Evolutionary conservation across 345 rosid species (phyloP).

Genomic region (Jatropha curcas): DNA sequence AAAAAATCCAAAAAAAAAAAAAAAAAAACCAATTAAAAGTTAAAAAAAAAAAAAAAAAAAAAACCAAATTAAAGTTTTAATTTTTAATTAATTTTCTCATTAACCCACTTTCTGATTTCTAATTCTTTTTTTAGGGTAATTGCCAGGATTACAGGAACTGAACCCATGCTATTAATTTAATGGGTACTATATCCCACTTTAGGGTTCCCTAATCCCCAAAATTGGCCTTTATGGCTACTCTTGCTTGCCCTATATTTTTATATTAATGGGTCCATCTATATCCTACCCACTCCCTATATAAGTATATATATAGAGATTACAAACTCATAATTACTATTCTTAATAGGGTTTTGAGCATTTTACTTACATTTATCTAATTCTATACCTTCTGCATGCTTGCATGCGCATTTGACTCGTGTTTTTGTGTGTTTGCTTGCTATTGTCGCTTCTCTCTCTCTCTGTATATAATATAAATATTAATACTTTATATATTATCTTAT

Average conservation of each 20-base stretch:
- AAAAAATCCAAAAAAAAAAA: not conserved
- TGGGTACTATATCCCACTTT: not conserved
- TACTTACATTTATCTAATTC: slow-evolving; percentile 31
- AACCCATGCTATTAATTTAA: slow-evolving; percentile 22
- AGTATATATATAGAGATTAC: slow-evolving; percentile 54
- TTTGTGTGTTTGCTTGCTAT: slow-evolving; percentile 34
- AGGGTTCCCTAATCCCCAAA: slow-evolving; percentile 37
- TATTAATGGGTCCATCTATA: slow-evolving; percentile 1
- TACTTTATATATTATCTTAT: too few species aligned
- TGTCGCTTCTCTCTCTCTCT: slow-evolving; percentile 19
- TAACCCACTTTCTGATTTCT: slow-evolving; percentile 20
- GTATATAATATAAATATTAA: too few species aligned
- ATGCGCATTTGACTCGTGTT: slow-evolving; percentile 64
- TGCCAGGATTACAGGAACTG: slow-evolving; percentile 41
- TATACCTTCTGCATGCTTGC: slow-evolving; percentile 55
- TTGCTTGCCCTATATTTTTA: not conserved
- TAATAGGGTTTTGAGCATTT: slow-evolving; percentile 28
- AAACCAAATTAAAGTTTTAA: not conserved
- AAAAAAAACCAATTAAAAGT: not conserved
- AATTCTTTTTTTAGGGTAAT: not conserved
- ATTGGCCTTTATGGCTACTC: slow-evolving; percentile 26
- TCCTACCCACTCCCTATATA: slow-evolving; percentile 44
- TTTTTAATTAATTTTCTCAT: not conserved
- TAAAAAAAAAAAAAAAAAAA: not conserved
- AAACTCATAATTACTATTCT: slow-evolving; percentile 53